Evolutionary conservation across 2,329 filamentous ascomycete species (phyloP).

Genomic region (Chaetomiaceae sp.): DNA sequence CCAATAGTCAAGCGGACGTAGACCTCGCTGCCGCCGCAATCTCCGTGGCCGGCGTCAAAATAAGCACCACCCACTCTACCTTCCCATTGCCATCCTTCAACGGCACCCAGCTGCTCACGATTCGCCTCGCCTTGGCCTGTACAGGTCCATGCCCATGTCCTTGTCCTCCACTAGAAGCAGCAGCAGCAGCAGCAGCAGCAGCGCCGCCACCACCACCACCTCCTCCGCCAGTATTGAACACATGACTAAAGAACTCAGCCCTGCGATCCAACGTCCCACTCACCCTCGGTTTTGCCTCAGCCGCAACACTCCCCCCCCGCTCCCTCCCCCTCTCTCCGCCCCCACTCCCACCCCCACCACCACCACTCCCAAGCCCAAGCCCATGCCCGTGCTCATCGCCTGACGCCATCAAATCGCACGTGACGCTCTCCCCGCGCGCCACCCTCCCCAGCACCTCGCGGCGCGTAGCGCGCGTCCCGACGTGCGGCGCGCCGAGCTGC

Average conservation of each 20-base stretch:
- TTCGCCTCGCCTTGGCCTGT: conserved; percentile 13
- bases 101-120: conserved; percentile 33
- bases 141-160: too few relatives aligned
- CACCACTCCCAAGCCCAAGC: background rate
- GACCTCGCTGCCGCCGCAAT: background rate
- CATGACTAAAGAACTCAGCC: conserved; percentile 15
- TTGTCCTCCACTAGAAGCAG: too few relatives aligned
- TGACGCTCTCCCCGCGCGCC: conserved; percentile 17
- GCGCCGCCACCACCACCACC: background rate
- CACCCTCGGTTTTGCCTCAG: conserved; percentile 13
- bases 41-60: conserved; percentile 24
- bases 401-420: conserved; percentile 11
- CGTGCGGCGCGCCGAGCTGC: conserved; percentile 37
- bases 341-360: background rate
- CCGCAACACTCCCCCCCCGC: too few relatives aligned
- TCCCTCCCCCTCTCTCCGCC: background rate
- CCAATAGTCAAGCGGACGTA: too few relatives aligned
- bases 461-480: conserved; percentile 41
- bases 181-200: too few relatives aligned
- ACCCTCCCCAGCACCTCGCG: conserved; percentile 37
- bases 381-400: background rate
- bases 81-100: conserved; percentile 29
- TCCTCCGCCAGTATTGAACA: too few relatives aligned
- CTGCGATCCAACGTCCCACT: conserved; percentile 19
- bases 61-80: conserved; percentile 31